phyloP scores from a whole-genome alignment of 257 asterid genomes.

The Penstemon davidsonii region DNA sequence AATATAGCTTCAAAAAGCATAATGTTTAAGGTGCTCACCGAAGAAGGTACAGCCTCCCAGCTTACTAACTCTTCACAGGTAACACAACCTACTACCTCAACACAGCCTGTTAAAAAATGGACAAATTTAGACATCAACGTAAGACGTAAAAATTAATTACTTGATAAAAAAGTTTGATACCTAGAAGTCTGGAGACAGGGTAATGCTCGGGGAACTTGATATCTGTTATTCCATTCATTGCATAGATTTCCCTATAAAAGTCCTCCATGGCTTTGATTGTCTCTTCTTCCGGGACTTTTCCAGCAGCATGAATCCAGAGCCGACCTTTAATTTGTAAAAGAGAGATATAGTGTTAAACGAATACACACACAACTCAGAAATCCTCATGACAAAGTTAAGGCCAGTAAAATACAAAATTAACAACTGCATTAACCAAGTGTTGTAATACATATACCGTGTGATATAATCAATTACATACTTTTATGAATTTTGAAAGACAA shows the following conservation, averaged over 20 bases:
- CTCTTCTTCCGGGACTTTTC: constrained; percentile 84
- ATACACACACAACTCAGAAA: neutral
- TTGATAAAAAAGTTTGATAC: constrained; percentile 36
- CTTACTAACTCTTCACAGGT: constrained; percentile 66
- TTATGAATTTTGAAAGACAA: too few relatives aligned
- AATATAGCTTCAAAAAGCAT: constrained; percentile 1
- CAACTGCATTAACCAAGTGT: neutral
- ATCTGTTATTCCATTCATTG: constrained; percentile 76
- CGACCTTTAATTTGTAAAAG: constrained; percentile 52
- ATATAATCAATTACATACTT: too few relatives aligned
- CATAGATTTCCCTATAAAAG: constrained; percentile 87
- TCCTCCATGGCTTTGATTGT: constrained; percentile 96
- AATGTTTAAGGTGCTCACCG: constrained; percentile 38
- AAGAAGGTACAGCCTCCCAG: constrained; percentile 82
- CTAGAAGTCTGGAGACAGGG: constrained; percentile 88
- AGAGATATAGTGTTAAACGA: neutral
- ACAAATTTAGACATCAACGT: neutral
- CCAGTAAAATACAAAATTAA: neutral
- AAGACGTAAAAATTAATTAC: neutral
- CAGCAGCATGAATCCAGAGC: constrained; percentile 98
- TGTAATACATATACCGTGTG: too few relatives aligned
- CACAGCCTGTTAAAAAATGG: constrained; percentile 58
- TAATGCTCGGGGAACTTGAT: constrained; percentile 87
- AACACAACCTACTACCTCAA: constrained; percentile 86
- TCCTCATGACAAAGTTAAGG: too few relatives aligned